These are phyloP conservation scores for Barnettozyma californica DNA, from an alignment of 805 yeast species.

Conservation along the genomic window DNA sequence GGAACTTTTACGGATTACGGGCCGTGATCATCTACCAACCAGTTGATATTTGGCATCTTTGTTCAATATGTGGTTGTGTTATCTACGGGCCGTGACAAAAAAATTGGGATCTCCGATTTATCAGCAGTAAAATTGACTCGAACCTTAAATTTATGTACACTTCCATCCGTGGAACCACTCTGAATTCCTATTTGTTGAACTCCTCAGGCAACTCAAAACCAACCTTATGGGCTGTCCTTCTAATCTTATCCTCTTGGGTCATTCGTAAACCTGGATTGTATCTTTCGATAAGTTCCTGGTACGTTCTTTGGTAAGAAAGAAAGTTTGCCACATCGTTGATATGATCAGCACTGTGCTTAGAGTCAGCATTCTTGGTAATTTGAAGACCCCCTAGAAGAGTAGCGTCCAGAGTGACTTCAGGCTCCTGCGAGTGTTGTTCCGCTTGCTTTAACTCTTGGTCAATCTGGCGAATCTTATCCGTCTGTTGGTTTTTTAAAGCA, in stretches of 20 bases:
- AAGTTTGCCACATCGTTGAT: slow-evolving; percentile 57
- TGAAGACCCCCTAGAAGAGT: slow-evolving; percentile 12
- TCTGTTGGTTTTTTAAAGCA: slow-evolving; percentile 20
- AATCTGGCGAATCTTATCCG: slow-evolving; percentile 17
- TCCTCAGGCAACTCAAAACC: slow-evolving; percentile 66
- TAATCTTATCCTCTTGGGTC: slow-evolving; percentile 73
- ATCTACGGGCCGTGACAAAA: no score
- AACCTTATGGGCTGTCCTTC: slow-evolving; percentile 80
- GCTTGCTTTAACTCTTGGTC: slow-evolving; percentile 15
- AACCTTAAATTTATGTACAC: no score
- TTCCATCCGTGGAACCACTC: neutral
- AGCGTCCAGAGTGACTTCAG: slow-evolving; percentile 13
- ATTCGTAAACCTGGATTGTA: slow-evolving; percentile 81
- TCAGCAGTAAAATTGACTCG: no score
- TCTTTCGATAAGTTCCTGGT: slow-evolving; percentile 72
- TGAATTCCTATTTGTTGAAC: slow-evolving; percentile 3
- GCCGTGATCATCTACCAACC: no score
- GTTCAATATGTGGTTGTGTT: no score
- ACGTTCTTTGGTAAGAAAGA: slow-evolving; percentile 67
- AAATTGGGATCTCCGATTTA: no score
- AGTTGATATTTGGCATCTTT: no score
- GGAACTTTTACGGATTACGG: no score
- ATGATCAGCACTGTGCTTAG: slow-evolving; percentile 30
- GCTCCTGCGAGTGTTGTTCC: slow-evolving; percentile 17
- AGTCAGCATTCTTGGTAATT: slow-evolving; percentile 9